Evolutionary conservation across 345 rosid genomes (phyloP), one percentile per base, ranked within the genome.

Genomic region (Tarenaya hassleriana): DNA sequence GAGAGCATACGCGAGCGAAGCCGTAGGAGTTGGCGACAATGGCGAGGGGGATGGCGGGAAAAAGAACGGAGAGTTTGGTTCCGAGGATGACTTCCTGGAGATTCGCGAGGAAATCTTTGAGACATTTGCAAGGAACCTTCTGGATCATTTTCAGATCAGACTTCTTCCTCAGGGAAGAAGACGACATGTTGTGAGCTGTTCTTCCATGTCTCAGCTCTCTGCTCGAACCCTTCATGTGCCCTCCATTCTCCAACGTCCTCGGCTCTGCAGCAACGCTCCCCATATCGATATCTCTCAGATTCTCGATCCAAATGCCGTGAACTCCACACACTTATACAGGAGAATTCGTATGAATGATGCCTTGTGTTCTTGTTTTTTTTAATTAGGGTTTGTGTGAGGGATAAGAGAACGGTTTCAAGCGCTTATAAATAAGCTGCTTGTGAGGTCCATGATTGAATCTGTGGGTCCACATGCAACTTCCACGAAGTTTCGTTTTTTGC

Each of bases 81-180:
- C 95, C 96, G 11, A 87, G 55, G 62, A 91, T 53, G 50, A 91
- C 92, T 72, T 87, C 95, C 58, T 87, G 96, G 51, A 91, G 67
- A 70, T 87, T 87, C 4, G 84, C 49, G 8, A 91, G 54, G 1
- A 79, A 42, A 27, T 21, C 54, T 46, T 83, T 61, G 10, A 91
- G 77, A 50, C 63, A 21, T 5, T 67, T 68, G 14, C 67, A 80
- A 0, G 73, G 86, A 10, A 87, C 70, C 56, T 73, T 81, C 0
- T 81, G 76, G 14, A 84, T 76, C 17, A 87, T 65, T 7, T 67
- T 68, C 2, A 81, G 47, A 52, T 91, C 96, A 21, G 96, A 91
- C 58, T 75, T 87, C 61, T 79, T 87, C 56, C 98, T 61, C 62
- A 91, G 17, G 0, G 95, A 87, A 0, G 96, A 84, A 0, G 95